These are phyloP conservation scores for Gremmenia infestans DNA, from an alignment of 2,329 filamentous ascomycete genomes.

Conservation along the genomic window DNA sequence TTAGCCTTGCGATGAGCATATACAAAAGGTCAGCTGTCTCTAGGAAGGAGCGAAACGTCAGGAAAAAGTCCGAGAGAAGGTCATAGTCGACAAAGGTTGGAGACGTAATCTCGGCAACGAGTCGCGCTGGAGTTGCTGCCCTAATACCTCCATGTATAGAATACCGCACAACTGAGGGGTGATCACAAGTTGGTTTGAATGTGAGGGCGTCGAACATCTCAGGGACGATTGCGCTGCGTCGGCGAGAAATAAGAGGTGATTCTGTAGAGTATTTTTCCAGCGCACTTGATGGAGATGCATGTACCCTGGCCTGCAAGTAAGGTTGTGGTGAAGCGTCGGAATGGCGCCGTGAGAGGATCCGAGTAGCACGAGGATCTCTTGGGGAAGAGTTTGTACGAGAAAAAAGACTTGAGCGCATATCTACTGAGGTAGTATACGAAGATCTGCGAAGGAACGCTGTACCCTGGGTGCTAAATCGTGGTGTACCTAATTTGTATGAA, in stretches of 20 bases:
- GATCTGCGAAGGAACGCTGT: constrained; percentile 76
- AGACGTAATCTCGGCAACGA: constrained; percentile 95
- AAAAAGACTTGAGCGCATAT: constrained; percentile 58
- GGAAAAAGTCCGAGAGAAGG: constrained; percentile 93
- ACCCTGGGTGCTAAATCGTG: constrained; percentile 71
- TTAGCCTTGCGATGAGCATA: constrained; percentile 77
- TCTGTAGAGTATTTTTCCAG: constrained; percentile 10
- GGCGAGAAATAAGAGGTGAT: constrained; percentile 16
- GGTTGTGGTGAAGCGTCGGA: constrained; percentile 30
- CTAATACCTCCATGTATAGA: constrained; percentile 69
- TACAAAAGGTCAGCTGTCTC: constrained; percentile 70
- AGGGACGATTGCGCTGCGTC: constrained; percentile 51
- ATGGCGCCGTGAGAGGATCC: constrained; percentile 26
- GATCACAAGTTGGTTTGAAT: constrained; percentile 72
- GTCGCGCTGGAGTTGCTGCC: constrained; percentile 82
- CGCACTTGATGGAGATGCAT: constrained; percentile 10
- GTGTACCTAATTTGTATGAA: constrained; percentile 76
- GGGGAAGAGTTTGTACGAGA: constrained; percentile 38
- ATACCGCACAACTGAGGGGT: constrained; percentile 78
- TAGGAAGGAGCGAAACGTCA: constrained; percentile 88
- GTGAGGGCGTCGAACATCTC: constrained; percentile 79
- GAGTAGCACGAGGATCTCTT: constrained; percentile 18
- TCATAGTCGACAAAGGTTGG: constrained; percentile 96
- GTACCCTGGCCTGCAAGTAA: constrained; percentile 5
- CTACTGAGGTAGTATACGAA: constrained; percentile 72